Percentiles rank a stretch among this genome's conserved stretches.
Conservation (phyloP, 1,284 basidiomycete species). For the Naganishia sp. region DNA sequence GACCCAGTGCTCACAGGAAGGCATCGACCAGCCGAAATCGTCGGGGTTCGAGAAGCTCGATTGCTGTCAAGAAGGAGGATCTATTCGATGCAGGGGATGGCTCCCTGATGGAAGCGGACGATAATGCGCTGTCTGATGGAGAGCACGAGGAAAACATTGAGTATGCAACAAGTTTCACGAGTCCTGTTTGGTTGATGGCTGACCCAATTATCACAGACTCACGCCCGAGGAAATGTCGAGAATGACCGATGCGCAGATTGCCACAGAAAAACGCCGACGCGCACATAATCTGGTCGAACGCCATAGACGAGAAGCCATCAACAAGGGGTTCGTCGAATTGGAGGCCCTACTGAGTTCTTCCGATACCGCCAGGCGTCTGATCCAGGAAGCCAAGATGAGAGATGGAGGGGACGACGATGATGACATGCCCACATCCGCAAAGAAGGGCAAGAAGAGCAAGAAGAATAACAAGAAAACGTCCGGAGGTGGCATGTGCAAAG, state of each 20-base stretch:
- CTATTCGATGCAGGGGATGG: slow-evolving; percentile 6
- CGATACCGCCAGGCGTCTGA: slow-evolving; percentile 14
- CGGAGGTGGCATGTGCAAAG: slow-evolving; percentile 26
- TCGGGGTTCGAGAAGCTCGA: slow-evolving; percentile 15
- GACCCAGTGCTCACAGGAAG: slow-evolving; percentile 6
- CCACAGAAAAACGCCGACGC: slow-evolving; percentile 21
- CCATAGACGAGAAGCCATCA: slow-evolving; percentile 22
- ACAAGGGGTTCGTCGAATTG: slow-evolving; percentile 24
- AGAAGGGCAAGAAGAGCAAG: slow-evolving; percentile 25
- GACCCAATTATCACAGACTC: slow-evolving; percentile 3
- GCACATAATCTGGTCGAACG: slow-evolving; percentile 24
- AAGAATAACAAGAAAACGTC: slow-evolving; percentile 25
- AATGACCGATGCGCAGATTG: slow-evolving; percentile 25
- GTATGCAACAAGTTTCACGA: neutral
- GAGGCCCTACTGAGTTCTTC: slow-evolving; percentile 21
- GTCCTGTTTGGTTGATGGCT: no score
- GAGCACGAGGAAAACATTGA: slow-evolving; percentile 23
- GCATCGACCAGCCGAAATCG: slow-evolving; percentile 24
- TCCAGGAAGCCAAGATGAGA: slow-evolving; percentile 13
- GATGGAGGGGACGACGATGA: slow-evolving; percentile 16
- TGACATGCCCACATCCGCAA: slow-evolving; percentile 9
- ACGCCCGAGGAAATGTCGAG: slow-evolving; percentile 22
- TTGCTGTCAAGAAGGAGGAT: slow-evolving; percentile 21
- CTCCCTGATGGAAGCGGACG: slow-evolving; percentile 19
- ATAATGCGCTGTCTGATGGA: slow-evolving; percentile 14